phyloP scores from a whole-genome alignment of 768 basidiomycete species.

The Rhodosporidiobolus odoratus region DNA sequence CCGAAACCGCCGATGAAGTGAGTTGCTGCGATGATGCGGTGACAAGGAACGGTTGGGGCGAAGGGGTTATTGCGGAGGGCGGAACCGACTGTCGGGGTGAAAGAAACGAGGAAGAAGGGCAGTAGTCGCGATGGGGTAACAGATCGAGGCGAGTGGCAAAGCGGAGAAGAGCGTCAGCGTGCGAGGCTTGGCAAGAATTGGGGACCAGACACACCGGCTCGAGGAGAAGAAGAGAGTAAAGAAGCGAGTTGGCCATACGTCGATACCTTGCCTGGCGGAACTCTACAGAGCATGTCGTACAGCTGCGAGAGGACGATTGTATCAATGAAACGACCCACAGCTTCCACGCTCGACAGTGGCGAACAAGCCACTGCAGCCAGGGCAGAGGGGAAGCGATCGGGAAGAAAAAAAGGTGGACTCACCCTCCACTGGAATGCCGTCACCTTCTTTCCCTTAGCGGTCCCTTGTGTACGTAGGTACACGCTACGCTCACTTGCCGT shows the following conservation, averaged over 20 bases:
- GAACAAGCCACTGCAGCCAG: not conserved
- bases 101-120: not conserved
- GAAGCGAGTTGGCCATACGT: conserved; percentile 34
- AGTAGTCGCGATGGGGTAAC: not conserved
- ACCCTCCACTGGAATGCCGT: conserved; percentile 28
- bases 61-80: conserved; percentile 65
- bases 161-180: not conserved
- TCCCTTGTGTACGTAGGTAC: not conserved
- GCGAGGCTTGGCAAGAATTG: not conserved
- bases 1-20: conserved; percentile 60
- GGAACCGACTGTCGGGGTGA: conserved; percentile 52
- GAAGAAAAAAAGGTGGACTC: not conserved
- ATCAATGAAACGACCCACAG: too few relatives aligned
- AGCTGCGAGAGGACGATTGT: conserved; percentile 16
- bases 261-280: conserved; percentile 35
- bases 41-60: conserved; percentile 63
- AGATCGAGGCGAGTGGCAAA: not conserved
- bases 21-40: conserved; percentile 62
- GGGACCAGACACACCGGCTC: conserved; percentile 16
- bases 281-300: conserved; percentile 26
- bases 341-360: too few relatives aligned
- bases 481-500: not conserved
- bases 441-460: not conserved
- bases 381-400: not conserved
- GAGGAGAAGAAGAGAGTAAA: conserved; percentile 11